Base-by-base conservation (phyloP, 2,329 filamentous ascomycete genomes). In the Zymoseptoria pseudotritici region DNA sequence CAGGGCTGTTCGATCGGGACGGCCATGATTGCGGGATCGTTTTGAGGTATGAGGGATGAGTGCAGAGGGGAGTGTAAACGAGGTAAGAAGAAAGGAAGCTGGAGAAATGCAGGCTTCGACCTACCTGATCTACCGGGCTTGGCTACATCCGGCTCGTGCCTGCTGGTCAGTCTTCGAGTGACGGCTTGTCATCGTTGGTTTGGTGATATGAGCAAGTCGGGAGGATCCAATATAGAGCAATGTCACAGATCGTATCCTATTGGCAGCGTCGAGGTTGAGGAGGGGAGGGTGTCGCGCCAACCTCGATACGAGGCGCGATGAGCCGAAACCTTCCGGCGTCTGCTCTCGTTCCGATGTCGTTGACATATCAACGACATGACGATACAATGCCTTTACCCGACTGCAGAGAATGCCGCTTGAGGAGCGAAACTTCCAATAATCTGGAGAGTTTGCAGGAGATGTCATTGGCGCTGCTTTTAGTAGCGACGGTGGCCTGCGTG, bases 11-110 rank as follows among this genome's bases (percentile, higher is more conserved):
- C 62, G 19, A 54, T 36, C 8, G 59, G 53, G 22, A 9, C 67
- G 66, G 57, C 65, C 71, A 57, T 69, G 74, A 59, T 67, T 64
- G 8, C 75, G 73, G 72, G 68, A 55, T 10, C 56, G 53, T 6
- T 56, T 56, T 64, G n/a, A 60, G 59, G 11, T 50, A 11, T 20
- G 36, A 42, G 13, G 36, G 11, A n/a, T 6, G 17, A 42, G 36
- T 5, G 13, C 4, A 17, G 36, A 42, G 11, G n/a, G 36, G 36
- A 6, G 36, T 46, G 36, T n/a, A 7, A 46, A 6, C 2, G 36
- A 17, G 36, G 7, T 2, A 46, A n/a, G 17, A 17, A 46, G 36
- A 46, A 9, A 9, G 13, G 36, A n/a, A 13, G 17, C 17, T n/a
- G 36, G 1, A 46, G 36, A 17, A 24, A n/a, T 5, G 17, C 36